These are phyloP conservation scores for Adansonia grandidieri DNA, from an alignment of 441 rosid genomes.

Conservation along the genomic window DNA sequence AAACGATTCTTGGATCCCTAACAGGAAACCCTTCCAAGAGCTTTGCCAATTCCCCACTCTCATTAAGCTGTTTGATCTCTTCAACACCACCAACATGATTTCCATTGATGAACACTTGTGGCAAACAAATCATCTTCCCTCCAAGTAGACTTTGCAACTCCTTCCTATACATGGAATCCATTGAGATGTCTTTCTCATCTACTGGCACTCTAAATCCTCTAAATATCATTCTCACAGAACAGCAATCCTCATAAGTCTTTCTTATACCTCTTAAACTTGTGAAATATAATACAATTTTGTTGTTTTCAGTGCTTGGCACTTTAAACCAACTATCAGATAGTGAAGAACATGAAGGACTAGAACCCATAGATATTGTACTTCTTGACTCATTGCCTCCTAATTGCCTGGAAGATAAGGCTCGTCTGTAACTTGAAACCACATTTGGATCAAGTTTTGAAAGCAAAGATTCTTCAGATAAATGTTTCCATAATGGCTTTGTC, in stretches of 20 bases:
- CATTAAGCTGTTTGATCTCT: constrained; percentile 79
- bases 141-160: constrained; percentile 60
- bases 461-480: constrained; percentile 85
- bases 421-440: constrained; percentile 75
- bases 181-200: constrained; percentile 85
- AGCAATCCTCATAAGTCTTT: constrained; percentile 84
- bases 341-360: constrained; percentile 37
- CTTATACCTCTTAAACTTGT: constrained; percentile 86
- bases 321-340: constrained; percentile 25
- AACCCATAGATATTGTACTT: constrained; percentile 31
- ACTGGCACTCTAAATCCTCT: constrained; percentile 65
- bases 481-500: constrained; percentile 84
- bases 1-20: constrained; percentile 46
- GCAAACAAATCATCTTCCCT: constrained; percentile 60
- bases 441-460: constrained; percentile 75
- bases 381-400: constrained; percentile 36
- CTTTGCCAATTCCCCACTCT: constrained; percentile 68
- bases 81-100: constrained; percentile 75
- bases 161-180: constrained; percentile 73
- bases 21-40: constrained; percentile 63
- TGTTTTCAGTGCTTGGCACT: constrained; percentile 36
- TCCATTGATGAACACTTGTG: constrained; percentile 75
- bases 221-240: constrained; percentile 70
- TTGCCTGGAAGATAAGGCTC: constrained; percentile 82
- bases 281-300: constrained; percentile 64